phyloP scores from a whole-genome alignment of 345 rosid species.

The Raphanus raphanistrum region DNA sequence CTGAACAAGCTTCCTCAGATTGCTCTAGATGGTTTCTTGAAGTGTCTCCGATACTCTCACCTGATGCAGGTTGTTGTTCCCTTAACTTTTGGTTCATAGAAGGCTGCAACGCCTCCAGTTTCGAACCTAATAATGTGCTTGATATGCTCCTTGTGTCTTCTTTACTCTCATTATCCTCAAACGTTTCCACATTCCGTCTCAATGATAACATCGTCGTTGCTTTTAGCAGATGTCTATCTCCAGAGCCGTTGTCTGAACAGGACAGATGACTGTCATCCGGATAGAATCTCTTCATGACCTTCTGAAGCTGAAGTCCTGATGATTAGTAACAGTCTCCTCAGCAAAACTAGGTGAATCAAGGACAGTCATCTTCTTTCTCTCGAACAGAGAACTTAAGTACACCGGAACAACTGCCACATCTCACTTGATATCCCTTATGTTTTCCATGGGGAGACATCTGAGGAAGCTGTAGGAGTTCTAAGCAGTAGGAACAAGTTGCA shows the following conservation, averaged over 20 bases:
- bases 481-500: constrained; percentile 60
- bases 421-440: constrained; percentile 58
- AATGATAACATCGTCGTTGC: constrained; percentile 30
- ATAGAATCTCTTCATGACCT: constrained; percentile 27
- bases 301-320: constrained; percentile 33
- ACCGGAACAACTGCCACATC: constrained; percentile 72
- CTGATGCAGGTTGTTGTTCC: constrained; percentile 22
- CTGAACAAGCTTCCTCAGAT: constrained; percentile 27
- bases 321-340: constrained; percentile 22
- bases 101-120: constrained; percentile 12
- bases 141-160: constrained; percentile 28
- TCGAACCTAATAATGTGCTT: not conserved
- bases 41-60: constrained; percentile 1
- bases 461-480: constrained; percentile 61
- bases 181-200: constrained; percentile 29
- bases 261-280: constrained; percentile 6
- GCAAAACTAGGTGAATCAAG: constrained; percentile 23
- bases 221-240: constrained; percentile 23
- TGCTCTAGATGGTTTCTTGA: constrained; percentile 23
- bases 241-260: constrained; percentile 21
- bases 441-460: constrained; percentile 59
- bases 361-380: constrained; percentile 47
- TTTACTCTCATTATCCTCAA: constrained; percentile 25
- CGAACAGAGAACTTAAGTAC: constrained; percentile 57
- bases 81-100: constrained; percentile 1